phyloP scores from a whole-genome alignment of 306 rosid species.

The Vigna trinervia region DNA sequence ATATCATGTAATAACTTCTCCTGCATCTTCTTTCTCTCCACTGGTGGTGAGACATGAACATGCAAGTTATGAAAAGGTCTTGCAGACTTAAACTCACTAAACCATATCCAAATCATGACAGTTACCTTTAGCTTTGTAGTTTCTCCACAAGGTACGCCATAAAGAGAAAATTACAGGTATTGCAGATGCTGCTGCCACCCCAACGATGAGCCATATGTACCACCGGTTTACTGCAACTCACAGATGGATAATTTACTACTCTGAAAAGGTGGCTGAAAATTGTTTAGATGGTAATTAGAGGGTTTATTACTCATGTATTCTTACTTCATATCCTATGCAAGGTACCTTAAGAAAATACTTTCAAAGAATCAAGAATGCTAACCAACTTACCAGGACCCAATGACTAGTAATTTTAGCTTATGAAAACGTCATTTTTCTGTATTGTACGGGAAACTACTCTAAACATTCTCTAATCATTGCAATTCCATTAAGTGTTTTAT shows the following conservation, averaged over 20 bases:
- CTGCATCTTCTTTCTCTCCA: slow-evolving; percentile 24
- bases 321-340: neutral
- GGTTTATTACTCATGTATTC: neutral
- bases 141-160: slow-evolving; percentile 17
- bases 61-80: neutral
- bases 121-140: slow-evolving; percentile 34
- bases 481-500: too few relatives aligned
- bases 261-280: neutral
- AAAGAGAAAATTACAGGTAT: slow-evolving; percentile 17
- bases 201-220: slow-evolving; percentile 47
- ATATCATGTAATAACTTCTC: slow-evolving; percentile 33
- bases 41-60: slow-evolving; percentile 21
- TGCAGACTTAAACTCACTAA: neutral
- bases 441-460: too few relatives aligned
- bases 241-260: neutral
- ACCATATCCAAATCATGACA: neutral
- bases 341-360: neutral
- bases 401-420: neutral
- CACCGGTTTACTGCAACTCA: slow-evolving; percentile 30
- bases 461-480: too few relatives aligned
- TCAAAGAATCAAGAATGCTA: neutral
- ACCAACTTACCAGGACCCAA: neutral
- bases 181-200: slow-evolving; percentile 26
- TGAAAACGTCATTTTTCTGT: too few relatives aligned
- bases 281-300: slow-evolving; percentile 9